Percentiles rank a stretch among this genome's conserved stretches.
These are phyloP conservation scores for Paecilomyces sp. DNA, from an alignment of 2,329 filamentous ascomycete species.

Conservation along the genomic window DNA sequence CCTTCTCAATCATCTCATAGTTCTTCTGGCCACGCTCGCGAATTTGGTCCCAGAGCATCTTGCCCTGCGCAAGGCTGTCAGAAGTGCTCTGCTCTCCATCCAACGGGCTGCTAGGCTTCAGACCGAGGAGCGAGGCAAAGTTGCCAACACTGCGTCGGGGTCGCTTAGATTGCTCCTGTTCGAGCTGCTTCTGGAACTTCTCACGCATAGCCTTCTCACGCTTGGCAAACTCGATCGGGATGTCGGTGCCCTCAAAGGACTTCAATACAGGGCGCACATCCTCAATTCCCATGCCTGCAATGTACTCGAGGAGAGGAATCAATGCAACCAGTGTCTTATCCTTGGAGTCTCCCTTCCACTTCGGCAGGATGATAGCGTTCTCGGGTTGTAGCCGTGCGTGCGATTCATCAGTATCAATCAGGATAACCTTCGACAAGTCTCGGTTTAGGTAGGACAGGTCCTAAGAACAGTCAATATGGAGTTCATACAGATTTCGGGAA, in stretches of 20 bases:
- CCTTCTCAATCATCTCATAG: conserved; percentile 81
- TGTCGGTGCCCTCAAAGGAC: conserved; percentile 82
- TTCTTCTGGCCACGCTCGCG: conserved; percentile 84
- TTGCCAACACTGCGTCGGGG: conserved; percentile 57
- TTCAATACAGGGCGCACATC: conserved; percentile 82
- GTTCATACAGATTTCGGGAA: conserved; percentile 5
- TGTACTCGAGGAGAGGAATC: conserved; percentile 95
- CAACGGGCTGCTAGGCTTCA: conserved; percentile 58
- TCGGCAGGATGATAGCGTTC: conserved; percentile 85
- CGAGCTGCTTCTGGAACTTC: conserved; percentile 73
- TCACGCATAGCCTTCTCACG: conserved; percentile 79
- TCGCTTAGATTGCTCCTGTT: conserved; percentile 58
- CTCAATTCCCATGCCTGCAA: conserved; percentile 84
- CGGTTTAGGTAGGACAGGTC: conserved; percentile 97
- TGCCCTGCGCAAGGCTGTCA: conserved; percentile 80
- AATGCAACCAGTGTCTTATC: conserved; percentile 82
- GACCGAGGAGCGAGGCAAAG: conserved; percentile 65
- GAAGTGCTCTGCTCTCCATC: conserved; percentile 64
- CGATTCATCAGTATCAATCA: conserved; percentile 77
- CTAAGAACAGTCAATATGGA: conserved; percentile 36
- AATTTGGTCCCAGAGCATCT: conserved; percentile 94
- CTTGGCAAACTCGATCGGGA: conserved; percentile 81
- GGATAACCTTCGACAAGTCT: conserved; percentile 88
- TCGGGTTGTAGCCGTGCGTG: conserved; percentile 90
- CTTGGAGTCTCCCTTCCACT: conserved; percentile 76